Percentiles rank a stretch among this genome's conserved stretches.
phyloP scores from a whole-genome alignment of 306 rosid genomes.

The Senna siamea region DNA sequence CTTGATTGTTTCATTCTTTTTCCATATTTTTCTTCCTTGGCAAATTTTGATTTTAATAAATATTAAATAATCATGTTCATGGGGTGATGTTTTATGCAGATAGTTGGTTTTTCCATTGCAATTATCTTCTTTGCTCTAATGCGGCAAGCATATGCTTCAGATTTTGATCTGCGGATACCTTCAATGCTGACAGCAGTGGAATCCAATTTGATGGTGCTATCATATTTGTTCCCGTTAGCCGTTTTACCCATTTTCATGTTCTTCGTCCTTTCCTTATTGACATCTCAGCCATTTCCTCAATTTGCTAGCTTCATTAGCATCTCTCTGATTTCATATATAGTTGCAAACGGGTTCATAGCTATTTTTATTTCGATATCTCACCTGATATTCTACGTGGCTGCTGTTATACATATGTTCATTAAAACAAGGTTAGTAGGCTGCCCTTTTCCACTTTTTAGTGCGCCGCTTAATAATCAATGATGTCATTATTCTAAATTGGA shows the following conservation, averaged over 20 bases:
- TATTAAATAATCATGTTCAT: constrained; percentile 37
- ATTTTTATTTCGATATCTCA: constrained; percentile 73
- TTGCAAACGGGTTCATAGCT: constrained; percentile 76
- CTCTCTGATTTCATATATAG: constrained; percentile 76
- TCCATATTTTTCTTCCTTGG: constrained; percentile 20
- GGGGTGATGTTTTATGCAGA: constrained; percentile 63
- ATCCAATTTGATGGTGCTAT: constrained; percentile 72
- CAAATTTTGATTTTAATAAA: constrained; percentile 21
- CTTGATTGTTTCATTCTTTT: too few relatives aligned
- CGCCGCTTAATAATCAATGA: not conserved
- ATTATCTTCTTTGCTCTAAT: constrained; percentile 81
- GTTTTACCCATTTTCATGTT: constrained; percentile 74
- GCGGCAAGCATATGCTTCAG: constrained; percentile 92
- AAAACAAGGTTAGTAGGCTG: constrained; percentile 74
- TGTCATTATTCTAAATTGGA: constrained; percentile 11
- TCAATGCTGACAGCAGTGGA: constrained; percentile 78
- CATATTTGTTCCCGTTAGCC: constrained; percentile 64
- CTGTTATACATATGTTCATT: constrained; percentile 75
- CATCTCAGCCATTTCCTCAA: constrained; percentile 76
- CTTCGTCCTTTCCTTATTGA: constrained; percentile 56
- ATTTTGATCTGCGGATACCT: constrained; percentile 74
- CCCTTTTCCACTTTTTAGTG: constrained; percentile 24
- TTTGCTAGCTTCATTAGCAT: constrained; percentile 67
- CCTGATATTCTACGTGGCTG: constrained; percentile 72
- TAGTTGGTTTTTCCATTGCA: constrained; percentile 80